Evolutionary conservation across 768 basidiomycete species (phyloP), one percentile per base, ranked within the genome.

Genomic region (Cystobasidium onofrii): DNA sequence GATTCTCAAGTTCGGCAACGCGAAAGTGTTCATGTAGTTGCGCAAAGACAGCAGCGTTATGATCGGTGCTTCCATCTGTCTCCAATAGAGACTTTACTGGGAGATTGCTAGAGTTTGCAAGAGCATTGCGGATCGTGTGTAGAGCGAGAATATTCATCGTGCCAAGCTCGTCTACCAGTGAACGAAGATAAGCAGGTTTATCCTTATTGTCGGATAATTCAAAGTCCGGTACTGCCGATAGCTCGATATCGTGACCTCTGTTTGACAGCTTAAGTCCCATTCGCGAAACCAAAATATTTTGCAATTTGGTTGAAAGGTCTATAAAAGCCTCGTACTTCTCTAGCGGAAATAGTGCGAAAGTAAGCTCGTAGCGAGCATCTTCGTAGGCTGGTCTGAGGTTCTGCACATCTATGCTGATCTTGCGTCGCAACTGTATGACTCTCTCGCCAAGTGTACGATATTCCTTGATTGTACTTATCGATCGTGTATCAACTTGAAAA

Each of bases 331-430:
- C 55, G 31, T 71, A 71, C 12, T 29, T 31, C 69, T 36, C 33
- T 6, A 71, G 25, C 25, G 69, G 69, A 20, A 57, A 57, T 3
- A 27, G 33, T 1, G 69, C 52, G 23, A 33, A 60, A 27, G 15
- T 60, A 29, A 60, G 27, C 36, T 71, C 69, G 34, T 71, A 71
- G 7, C 34, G n/a, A 17, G 69, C 69, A n/a, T 55, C 69, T 33
- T 71, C 69, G 39, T 71, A 71, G 9, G 29, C 52, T 2, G 69
- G 54, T 12, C 27, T 6, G 13, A 71, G 50, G 15, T 43, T n/a
- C 2, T 34, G 17, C 7, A 29, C 27, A 12, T 67, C 39, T 6
- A 25, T 29, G 10, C 39, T 33, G 43, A 67, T 25, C 31, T 46
- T 44, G 23, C 23, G 36, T 10, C 65, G 41, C 23, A 67, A 9